phyloP scores from a whole-genome alignment of 1,139 yeast genomes.

The Yarrowia galli region DNA sequence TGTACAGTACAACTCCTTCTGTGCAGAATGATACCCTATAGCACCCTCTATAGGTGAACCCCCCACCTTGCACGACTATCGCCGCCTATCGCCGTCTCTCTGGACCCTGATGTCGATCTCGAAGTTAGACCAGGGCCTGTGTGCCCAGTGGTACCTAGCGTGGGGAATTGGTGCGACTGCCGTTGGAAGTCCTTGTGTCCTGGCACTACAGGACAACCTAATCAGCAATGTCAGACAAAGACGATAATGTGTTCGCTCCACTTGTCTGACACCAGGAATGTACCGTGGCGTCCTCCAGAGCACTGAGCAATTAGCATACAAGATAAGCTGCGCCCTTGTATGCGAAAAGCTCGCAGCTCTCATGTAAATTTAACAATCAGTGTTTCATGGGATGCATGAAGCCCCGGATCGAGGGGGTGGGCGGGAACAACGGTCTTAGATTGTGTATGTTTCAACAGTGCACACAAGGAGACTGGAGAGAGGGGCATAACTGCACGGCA shows the following conservation, averaged over 20 bases:
- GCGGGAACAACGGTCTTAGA: slow-evolving; percentile 19
- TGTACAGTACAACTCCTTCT: no score
- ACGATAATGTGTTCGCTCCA: not conserved
- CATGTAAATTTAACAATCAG: slow-evolving; percentile 1
- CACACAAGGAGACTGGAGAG: not conserved
- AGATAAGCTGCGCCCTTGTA: slow-evolving; percentile 28
- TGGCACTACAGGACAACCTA: not conserved
- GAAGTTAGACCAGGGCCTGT: no score
- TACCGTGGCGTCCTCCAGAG: not conserved
- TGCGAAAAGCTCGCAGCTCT: not conserved
- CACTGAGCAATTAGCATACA: not conserved
- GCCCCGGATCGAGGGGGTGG: slow-evolving; percentile 3
- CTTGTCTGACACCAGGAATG: slow-evolving; percentile 8
- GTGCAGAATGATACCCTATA: not conserved
- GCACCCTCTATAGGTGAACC: no score
- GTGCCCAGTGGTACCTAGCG: slow-evolving; percentile 1
- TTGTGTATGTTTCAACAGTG: not conserved
- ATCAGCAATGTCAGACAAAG: slow-evolving; percentile 19
- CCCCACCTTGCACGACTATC: no score
- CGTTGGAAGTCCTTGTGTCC: slow-evolving; percentile 24
- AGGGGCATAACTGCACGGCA: not conserved
- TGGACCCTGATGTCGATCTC: slow-evolving; percentile 12
- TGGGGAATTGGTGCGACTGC: slow-evolving; percentile 14
- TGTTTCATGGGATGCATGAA: slow-evolving; percentile 7
- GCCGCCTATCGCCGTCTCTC: no score